These are phyloP conservation scores for Trichoderma sp. DNA, from an alignment of 2,329 filamentous ascomycete species.

Conservation along the genomic window DNA sequence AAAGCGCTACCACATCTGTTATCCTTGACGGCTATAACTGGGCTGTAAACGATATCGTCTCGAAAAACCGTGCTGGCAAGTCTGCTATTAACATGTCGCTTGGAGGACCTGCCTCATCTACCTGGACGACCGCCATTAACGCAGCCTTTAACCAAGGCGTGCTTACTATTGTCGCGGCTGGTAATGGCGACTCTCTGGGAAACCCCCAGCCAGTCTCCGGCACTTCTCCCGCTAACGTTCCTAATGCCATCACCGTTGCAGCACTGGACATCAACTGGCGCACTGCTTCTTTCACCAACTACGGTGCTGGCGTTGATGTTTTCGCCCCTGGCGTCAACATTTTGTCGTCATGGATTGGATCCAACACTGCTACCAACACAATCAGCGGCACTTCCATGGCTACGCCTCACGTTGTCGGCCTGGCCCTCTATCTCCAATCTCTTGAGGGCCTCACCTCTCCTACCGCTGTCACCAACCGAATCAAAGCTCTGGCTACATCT, in stretches of 20 bases:
- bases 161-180: constrained; percentile 49
- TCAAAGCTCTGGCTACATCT: constrained; percentile 46
- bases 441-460: constrained; percentile 47
- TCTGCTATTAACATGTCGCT: constrained; percentile 50
- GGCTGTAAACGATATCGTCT: constrained; percentile 40
- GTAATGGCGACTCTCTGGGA: constrained; percentile 42
- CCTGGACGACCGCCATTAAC: constrained; percentile 46
- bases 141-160: constrained; percentile 44
- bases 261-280: constrained; percentile 44
- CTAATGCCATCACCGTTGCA: constrained; percentile 52
- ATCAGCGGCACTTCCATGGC: constrained; percentile 49
- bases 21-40: constrained; percentile 47
- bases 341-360: constrained; percentile 46
- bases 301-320: constrained; percentile 44
- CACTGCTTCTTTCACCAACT: constrained; percentile 52
- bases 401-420: constrained; percentile 44
- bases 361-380: constrained; percentile 36
- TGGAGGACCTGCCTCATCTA: constrained; percentile 39
- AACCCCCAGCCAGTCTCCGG: constrained; percentile 41
- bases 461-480: constrained; percentile 44
- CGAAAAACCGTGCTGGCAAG: constrained; percentile 31
- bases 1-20: constrained; percentile 32
- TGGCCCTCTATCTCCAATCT: constrained; percentile 47
- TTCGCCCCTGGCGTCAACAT: constrained; percentile 46
- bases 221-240: constrained; percentile 49